A percentile compares a stretch with the other conserved stretches of the same genome.
Conservation (phyloP, 225 moss, liverwort and hornwort species). For the Marchantia paleacea region DNA sequence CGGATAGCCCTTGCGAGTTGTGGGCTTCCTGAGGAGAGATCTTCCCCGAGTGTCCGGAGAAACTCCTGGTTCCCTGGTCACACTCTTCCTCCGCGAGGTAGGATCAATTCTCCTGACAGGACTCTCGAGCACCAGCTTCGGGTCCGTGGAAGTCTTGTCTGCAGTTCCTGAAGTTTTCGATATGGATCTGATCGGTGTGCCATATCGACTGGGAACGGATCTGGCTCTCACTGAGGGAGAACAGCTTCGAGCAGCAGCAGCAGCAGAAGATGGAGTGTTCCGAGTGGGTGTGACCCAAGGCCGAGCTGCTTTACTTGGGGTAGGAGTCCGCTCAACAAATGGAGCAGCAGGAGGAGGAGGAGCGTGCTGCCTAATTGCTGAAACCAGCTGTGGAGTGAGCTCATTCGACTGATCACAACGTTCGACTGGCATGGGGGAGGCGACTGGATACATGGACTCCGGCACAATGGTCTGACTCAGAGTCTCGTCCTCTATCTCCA, state of each 20-base stretch:
- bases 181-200: constrained; percentile 26
- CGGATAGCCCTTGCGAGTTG: constrained; percentile 33
- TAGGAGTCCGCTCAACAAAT: neutral
- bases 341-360: too few relatives aligned
- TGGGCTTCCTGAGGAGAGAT: constrained; percentile 16
- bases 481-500: neutral
- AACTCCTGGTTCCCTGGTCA: neutral
- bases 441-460: neutral
- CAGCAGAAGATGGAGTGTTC: constrained; percentile 2
- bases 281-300: constrained; percentile 16
- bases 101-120: neutral
- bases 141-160: neutral
- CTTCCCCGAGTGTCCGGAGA: neutral
- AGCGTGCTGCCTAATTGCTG: neutral
- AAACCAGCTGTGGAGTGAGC: neutral
- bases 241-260: constrained; percentile 21
- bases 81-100: neutral
- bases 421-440: neutral
- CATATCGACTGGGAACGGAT: constrained; percentile 35
- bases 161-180: neutral
- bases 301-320: neutral
- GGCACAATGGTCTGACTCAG: neutral
- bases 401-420: neutral
- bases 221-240: constrained; percentile 25
- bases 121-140: constrained; percentile 9